phyloP scores from a whole-genome alignment of 345 rosid species.

The Microthlaspi erraticum region DNA sequence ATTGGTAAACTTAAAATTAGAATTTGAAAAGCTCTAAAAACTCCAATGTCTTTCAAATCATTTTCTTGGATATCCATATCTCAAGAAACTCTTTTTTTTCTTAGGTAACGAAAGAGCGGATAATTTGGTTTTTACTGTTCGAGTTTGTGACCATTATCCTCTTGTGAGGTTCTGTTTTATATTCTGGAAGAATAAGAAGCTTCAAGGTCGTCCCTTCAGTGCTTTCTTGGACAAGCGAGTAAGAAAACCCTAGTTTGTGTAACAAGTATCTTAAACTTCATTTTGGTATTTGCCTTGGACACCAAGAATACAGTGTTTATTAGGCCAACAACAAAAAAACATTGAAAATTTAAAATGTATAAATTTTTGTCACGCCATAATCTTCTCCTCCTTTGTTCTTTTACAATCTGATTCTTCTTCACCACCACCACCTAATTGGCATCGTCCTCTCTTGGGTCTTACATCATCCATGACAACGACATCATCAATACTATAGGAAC shows the following conservation, averaged over 20 bases:
- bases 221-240: conserved; percentile 77
- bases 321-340: neutral
- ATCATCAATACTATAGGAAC: conserved; percentile 9
- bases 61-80: neutral
- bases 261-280: neutral
- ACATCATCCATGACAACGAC: conserved; percentile 21
- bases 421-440: conserved; percentile 20
- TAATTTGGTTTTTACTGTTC: conserved; percentile 64
- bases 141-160: conserved; percentile 64
- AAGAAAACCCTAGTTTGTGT: conserved; percentile 36
- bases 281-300: neutral
- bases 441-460: conserved; percentile 31
- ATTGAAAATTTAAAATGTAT: no score
- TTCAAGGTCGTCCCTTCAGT: conserved; percentile 62
- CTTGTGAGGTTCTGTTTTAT: conserved; percentile 75
- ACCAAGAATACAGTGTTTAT: conserved; percentile 9
- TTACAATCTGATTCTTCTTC: conserved; percentile 22
- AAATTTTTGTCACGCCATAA: neutral
- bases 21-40: neutral
- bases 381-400: conserved; percentile 9
- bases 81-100: conserved; percentile 4
- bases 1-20: conserved; percentile 47
- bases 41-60: neutral
- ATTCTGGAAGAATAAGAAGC: conserved; percentile 91
- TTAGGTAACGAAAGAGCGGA: conserved; percentile 60